phyloP scores from a whole-genome alignment of 192 early-diverging fungal genomes.

The Gaertneriomyces semiglobifer region DNA sequence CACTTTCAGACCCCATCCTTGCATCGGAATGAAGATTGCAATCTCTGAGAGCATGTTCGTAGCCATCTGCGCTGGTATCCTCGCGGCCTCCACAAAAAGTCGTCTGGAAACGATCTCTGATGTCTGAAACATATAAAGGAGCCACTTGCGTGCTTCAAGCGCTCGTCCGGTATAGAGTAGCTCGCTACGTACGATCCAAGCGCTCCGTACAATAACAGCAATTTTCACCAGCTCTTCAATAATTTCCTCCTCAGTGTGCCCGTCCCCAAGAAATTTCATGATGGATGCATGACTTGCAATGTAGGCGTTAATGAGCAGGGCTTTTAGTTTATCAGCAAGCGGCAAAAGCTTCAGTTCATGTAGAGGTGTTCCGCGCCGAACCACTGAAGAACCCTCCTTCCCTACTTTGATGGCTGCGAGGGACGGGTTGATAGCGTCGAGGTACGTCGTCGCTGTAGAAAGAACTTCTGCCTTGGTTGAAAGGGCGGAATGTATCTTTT shows the following conservation, averaged over 20 bases:
- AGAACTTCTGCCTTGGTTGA: conserved; percentile 6
- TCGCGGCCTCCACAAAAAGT: conserved; percentile 20
- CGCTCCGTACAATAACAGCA: conserved; percentile 39
- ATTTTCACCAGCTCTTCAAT: conserved; percentile 25
- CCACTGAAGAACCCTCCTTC: not conserved
- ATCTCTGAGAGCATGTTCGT: conserved; percentile 36
- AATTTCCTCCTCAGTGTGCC: conserved; percentile 25
- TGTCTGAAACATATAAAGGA: conserved; percentile 38
- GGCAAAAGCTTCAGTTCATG: conserved; percentile 29
- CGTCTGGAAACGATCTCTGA: conserved; percentile 9
- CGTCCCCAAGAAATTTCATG: conserved; percentile 19
- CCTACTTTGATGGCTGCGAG: not conserved
- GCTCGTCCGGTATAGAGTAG: conserved; percentile 39
- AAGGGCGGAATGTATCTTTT: not conserved
- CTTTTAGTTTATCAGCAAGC: conserved; percentile 26
- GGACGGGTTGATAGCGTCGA: conserved; percentile 26
- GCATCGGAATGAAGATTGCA: conserved; percentile 16
- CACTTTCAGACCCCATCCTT: conserved; percentile 33
- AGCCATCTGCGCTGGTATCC: conserved; percentile 30
- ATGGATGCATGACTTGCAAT: not conserved
- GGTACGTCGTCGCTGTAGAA: conserved; percentile 6
- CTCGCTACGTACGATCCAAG: conserved; percentile 48
- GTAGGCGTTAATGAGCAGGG: conserved; percentile 37
- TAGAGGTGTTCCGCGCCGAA: conserved; percentile 12
- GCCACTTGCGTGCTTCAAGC: conserved; percentile 37